Conservation (phyloP, 352 stramenopile species). For the Blastocystis sp. region DNA sequence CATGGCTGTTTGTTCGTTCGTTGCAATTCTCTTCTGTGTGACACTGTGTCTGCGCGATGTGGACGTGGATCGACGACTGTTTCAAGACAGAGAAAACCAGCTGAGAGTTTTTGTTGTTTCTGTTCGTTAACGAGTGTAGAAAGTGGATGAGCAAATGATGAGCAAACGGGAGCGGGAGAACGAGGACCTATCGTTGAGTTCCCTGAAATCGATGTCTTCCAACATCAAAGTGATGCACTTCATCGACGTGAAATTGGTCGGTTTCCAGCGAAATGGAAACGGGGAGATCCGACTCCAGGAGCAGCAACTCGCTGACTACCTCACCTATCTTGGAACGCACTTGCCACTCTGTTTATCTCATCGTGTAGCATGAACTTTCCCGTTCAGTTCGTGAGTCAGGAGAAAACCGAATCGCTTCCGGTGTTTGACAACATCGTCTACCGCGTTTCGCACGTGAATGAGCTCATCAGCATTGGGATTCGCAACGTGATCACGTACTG, state of each 20-base stretch:
- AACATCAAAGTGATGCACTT: slow-evolving; percentile 49
- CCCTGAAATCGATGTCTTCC: not conserved
- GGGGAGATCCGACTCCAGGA: slow-evolving; percentile 39
- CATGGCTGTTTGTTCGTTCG: not conserved
- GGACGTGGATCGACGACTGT: not conserved
- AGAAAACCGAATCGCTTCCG: not conserved
- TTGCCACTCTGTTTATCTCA: too few relatives aligned
- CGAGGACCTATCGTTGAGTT: slow-evolving; percentile 51
- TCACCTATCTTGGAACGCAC: slow-evolving; percentile 28
- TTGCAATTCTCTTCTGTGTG: not conserved
- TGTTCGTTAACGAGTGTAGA: not conserved
- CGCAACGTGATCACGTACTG: not conserved
- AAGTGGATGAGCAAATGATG: slow-evolving; percentile 8
- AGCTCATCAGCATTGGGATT: slow-evolving; percentile 37
- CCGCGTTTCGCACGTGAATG: slow-evolving; percentile 43
- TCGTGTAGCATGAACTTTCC: not conserved
- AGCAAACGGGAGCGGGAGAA: not conserved
- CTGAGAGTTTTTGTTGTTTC: not conserved
- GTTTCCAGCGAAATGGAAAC: slow-evolving; percentile 65
- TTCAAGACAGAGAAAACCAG: not conserved
- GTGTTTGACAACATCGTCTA: slow-evolving; percentile 45
- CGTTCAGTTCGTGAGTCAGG: not conserved
- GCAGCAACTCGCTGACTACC: slow-evolving; percentile 17
- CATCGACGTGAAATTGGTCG: slow-evolving; percentile 44
- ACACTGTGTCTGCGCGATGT: not conserved